Base-by-base conservation (phyloP, 345 rosid genomes). In the Chamaenerion angustifolium region DNA sequence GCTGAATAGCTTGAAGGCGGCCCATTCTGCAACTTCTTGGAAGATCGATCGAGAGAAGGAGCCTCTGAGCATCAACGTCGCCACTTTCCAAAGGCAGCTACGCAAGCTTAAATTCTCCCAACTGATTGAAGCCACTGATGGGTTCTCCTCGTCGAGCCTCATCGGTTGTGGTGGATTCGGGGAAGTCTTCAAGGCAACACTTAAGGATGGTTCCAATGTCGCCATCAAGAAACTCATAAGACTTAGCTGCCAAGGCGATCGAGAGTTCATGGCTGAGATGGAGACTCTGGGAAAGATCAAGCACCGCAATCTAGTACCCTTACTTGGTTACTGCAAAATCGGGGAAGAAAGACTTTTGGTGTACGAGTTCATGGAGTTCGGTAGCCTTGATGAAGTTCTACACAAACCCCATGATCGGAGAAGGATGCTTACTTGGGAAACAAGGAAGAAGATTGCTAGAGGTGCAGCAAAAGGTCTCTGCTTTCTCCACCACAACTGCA, bases 221-320 rank as follows among this genome's bases (percentile, higher is more conserved):
- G 98, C 98, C 0, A 90, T 90, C 77, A 90, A 90, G 82, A 90
- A 90, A 49, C 94, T 90, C 15, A 78, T 90, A 17, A 52, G 95
- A 21, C 56, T 90, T 51, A 90, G 95, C 58, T 86, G 88, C 71
- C 98, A 90, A 55, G 98, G 98, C 6, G 98, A 90, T 40, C 59
- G 98, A 15, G 98, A 90, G 68, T 90, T 90, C 73, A 90, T 83
- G 95, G 95, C 98, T 0, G 98, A 90, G 35, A 90, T 90, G 98
- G 98, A 90, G 68, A 90, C 98, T 12, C 57, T 90, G 2, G 95
- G 95, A 25, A 90, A 90, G 75, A 90, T 90, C 54, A 90, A 90
- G 70, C 98, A 90, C 43, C 73, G 71, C 56, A 90, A 90, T 64
- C 90, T 90, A 7, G 98, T 90, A 19, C 98, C 98, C 7, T 64